phyloP scores from a whole-genome alignment of 2,329 filamentous ascomycete genomes.

The Endothia cerciana region DNA sequence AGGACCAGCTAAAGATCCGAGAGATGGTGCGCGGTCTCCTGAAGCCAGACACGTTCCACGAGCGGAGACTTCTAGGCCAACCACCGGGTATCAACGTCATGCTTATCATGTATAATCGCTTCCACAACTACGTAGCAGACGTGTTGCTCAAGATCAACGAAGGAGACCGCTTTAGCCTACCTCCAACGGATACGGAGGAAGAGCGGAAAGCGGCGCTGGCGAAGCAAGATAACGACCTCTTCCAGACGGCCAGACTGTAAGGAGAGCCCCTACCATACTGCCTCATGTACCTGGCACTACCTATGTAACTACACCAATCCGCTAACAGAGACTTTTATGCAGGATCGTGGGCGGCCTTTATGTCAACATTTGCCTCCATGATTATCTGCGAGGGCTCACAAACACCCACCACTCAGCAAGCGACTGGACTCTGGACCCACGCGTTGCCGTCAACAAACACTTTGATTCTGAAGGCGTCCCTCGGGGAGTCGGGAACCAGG shows the following conservation, averaged over 20 bases:
- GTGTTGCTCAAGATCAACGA: slow-evolving; percentile 70
- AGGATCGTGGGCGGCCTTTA: slow-evolving; percentile 56
- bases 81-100: slow-evolving; percentile 71
- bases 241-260: slow-evolving; percentile 56
- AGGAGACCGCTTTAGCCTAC: slow-evolving; percentile 60
- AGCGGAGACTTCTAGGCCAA: slow-evolving; percentile 66
- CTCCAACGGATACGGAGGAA: slow-evolving; percentile 27
- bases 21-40: slow-evolving; percentile 47
- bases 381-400: slow-evolving; percentile 65
- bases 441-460: slow-evolving; percentile 58
- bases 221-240: slow-evolving; percentile 51
- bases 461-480: slow-evolving; percentile 50
- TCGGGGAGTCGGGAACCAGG: slow-evolving; percentile 66
- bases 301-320: background rate
- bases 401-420: slow-evolving; percentile 62
- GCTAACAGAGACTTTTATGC: background rate
- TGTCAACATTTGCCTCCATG: slow-evolving; percentile 59
- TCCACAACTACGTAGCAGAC: slow-evolving; percentile 71
- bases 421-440: slow-evolving; percentile 66
- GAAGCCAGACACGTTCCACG: slow-evolving; percentile 72
- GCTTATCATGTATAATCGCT: slow-evolving; percentile 70
- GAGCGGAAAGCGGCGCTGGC: slow-evolving; percentile 37
- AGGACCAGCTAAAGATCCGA: slow-evolving; percentile 53
- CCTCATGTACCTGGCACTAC: no score
- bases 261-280: no score